phyloP scores from a whole-genome alignment of 352 stramenopile genomes.

The Globisporangium polare region DNA sequence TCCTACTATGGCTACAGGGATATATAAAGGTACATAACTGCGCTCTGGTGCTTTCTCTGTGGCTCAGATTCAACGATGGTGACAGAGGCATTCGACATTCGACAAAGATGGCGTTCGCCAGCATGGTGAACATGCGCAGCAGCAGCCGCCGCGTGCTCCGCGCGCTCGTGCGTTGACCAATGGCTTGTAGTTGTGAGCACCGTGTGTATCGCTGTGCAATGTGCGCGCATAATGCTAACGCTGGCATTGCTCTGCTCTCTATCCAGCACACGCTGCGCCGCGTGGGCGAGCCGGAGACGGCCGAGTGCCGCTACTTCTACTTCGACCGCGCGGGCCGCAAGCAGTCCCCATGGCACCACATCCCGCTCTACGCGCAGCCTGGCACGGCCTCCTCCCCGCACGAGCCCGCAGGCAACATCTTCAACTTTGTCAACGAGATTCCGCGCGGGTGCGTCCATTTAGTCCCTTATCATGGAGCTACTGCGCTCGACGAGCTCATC shows the following conservation, averaged over 20 bases:
- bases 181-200: too few species aligned
- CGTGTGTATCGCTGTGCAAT: neutral
- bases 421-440: conserved; percentile 95
- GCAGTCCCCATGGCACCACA: conserved; percentile 92
- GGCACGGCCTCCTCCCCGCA: conserved; percentile 25
- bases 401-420: conserved; percentile 44
- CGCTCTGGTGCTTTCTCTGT: neutral
- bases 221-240: neutral
- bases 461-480: too few species aligned
- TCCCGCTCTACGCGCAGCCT: conserved; percentile 73
- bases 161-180: neutral
- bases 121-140: neutral
- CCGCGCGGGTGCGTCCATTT: conserved; percentile 49
- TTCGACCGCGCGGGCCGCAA: conserved; percentile 65
- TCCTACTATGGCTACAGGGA: neutral
- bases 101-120: neutral
- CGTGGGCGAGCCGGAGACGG: conserved; percentile 53
- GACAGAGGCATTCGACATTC: neutral
- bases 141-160: conserved; percentile 1
- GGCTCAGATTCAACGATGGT: conserved; percentile 1
- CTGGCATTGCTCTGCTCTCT: neutral
- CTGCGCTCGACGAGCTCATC: too few species aligned
- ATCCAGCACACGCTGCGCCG: conserved; percentile 63
- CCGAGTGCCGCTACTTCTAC: conserved; percentile 84
- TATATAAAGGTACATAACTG: neutral